These are phyloP conservation scores for Xylariales sp. DNA, from an alignment of 2,329 filamentous ascomycete species.

Conservation along the genomic window DNA sequence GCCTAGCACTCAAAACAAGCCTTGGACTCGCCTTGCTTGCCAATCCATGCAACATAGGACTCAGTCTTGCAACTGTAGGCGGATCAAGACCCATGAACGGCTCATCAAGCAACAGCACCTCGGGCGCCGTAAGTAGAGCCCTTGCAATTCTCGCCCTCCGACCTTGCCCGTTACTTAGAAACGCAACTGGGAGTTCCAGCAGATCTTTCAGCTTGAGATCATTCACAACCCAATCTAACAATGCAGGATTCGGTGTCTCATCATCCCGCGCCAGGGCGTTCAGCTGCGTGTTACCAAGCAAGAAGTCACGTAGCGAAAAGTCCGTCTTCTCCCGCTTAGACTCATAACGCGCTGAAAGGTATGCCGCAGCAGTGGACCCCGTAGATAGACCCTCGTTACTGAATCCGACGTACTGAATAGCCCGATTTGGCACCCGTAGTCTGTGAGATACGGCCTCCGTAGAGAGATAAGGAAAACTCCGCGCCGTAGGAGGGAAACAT, in stretches of 20 bases:
- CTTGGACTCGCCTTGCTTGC: slow-evolving; percentile 64
- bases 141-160: slow-evolving; percentile 82
- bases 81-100: slow-evolving; percentile 97
- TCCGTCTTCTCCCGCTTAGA: slow-evolving; percentile 81
- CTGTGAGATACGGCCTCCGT: slow-evolving; percentile 52
- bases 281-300: slow-evolving; percentile 76
- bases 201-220: slow-evolving; percentile 67
- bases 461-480: slow-evolving; percentile 74
- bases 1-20: slow-evolving; percentile 71
- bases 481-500: slow-evolving; percentile 67
- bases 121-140: slow-evolving; percentile 71
- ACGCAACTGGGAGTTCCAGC: slow-evolving; percentile 77
- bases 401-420: slow-evolving; percentile 89
- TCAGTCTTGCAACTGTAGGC: slow-evolving; percentile 68
- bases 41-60: slow-evolving; percentile 63
- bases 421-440: slow-evolving; percentile 56
- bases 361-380: slow-evolving; percentile 64
- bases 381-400: slow-evolving; percentile 63
- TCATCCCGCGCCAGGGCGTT: slow-evolving; percentile 62
- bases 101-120: slow-evolving; percentile 82
- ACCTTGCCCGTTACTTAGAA: slow-evolving; percentile 91
- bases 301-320: slow-evolving; percentile 75
- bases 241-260: slow-evolving; percentile 40
- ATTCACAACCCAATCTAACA: slow-evolving; percentile 58
- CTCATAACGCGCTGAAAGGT: slow-evolving; percentile 88